phyloP scores from a whole-genome alignment of 768 basidiomycete genomes.

The Suillus bovinus region DNA sequence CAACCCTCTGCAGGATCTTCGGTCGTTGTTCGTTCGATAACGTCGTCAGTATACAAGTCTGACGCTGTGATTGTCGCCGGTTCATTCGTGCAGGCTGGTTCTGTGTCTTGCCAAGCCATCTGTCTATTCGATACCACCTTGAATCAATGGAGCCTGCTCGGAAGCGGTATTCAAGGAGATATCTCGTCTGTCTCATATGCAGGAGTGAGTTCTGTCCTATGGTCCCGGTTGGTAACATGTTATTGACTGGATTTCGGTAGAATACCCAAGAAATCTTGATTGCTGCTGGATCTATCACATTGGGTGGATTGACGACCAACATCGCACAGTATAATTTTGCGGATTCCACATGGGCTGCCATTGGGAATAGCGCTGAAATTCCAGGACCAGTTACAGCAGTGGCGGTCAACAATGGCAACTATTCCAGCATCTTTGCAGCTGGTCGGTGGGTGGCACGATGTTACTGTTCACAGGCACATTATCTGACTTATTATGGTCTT shows the following conservation, averaged over 20 bases:
- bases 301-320: slow-evolving; percentile 63
- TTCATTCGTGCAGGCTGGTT: slow-evolving; percentile 80
- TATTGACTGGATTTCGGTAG: slow-evolving; percentile 37
- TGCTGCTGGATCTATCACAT: slow-evolving; percentile 76
- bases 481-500: slow-evolving; percentile 1
- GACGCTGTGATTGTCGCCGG: slow-evolving; percentile 81
- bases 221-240: background rate
- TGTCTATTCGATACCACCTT: slow-evolving; percentile 69
- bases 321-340: slow-evolving; percentile 72
- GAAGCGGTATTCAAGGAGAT: slow-evolving; percentile 79
- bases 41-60: slow-evolving; percentile 56
- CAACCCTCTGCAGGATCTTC: slow-evolving; percentile 51
- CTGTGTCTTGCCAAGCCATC: slow-evolving; percentile 70
- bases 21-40: slow-evolving; percentile 73
- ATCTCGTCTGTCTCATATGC: slow-evolving; percentile 78
- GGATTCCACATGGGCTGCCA: slow-evolving; percentile 71
- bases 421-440: slow-evolving; percentile 85
- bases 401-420: slow-evolving; percentile 78
- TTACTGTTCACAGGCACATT: background rate
- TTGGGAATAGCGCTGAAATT: slow-evolving; percentile 60
- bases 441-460: slow-evolving; percentile 60
- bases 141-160: slow-evolving; percentile 82
- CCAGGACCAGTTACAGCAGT: slow-evolving; percentile 92
- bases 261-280: slow-evolving; percentile 67
- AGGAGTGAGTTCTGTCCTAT: slow-evolving; percentile 53